Evolutionary conservation across 1,284 basidiomycete genomes (phyloP).

Genomic region (Marasmius tenuissimus): DNA sequence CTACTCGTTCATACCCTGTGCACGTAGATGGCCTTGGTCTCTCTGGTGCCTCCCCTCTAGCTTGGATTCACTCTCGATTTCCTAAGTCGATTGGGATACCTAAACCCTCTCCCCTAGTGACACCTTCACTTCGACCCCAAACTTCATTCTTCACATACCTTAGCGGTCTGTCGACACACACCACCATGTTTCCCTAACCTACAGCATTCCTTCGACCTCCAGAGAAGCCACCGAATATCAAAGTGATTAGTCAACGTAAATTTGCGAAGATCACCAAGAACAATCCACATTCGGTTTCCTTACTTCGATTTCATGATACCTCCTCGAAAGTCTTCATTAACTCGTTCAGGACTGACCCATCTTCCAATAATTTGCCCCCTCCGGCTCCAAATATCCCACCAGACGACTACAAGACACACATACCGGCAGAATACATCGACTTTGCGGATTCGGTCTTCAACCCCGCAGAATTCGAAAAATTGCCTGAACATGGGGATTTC

Average conservation of each 20-base stretch:
- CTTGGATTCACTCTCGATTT: no score
- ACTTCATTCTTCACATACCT: no score
- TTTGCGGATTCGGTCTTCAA: constrained; percentile 7
- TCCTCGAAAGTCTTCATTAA: neutral
- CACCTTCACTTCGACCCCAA: no score
- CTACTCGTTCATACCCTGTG: no score
- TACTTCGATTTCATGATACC: neutral
- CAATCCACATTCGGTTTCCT: neutral
- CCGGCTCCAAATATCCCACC: neutral
- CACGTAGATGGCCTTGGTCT: no score
- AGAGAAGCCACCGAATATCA: neutral
- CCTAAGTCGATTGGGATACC: no score
- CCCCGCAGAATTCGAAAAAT: neutral
- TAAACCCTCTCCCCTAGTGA: no score
- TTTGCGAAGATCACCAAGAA: neutral
- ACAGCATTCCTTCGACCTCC: neutral
- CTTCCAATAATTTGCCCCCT: neutral
- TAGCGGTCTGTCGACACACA: no score
- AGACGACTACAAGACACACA: neutral
- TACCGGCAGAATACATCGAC: neutral
- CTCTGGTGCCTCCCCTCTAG: no score
- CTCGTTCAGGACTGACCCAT: neutral
- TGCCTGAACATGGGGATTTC: constrained; percentile 1
- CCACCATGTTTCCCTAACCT: neutral
- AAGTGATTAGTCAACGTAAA: neutral